phyloP scores from a whole-genome alignment of 805 yeast genomes.

The Nakazawaea sp. region DNA sequence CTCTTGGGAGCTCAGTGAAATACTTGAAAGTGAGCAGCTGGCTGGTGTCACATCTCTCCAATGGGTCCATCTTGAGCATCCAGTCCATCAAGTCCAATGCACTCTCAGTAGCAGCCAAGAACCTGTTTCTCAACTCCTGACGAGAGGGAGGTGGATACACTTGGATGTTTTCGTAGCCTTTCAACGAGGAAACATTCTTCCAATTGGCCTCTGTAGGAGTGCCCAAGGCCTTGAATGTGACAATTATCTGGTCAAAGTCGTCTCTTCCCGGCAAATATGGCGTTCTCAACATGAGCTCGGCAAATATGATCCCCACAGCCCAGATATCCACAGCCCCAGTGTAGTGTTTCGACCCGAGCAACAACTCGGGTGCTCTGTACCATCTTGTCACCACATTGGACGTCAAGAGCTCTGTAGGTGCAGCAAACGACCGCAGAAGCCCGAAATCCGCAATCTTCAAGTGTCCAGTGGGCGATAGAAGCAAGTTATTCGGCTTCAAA shows the following conservation, averaged over 20 bases:
- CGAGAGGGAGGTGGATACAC: constrained; percentile 81
- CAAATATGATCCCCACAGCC: constrained; percentile 96
- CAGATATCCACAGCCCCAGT: constrained; percentile 88
- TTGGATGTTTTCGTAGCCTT: constrained; percentile 65
- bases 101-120: constrained; percentile 83
- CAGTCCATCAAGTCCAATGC: constrained; percentile 72
- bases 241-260: constrained; percentile 83
- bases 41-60: constrained; percentile 58
- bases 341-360: constrained; percentile 85
- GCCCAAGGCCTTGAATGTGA: constrained; percentile 93
- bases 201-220: constrained; percentile 90
- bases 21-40: constrained; percentile 59
- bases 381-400: constrained; percentile 96
- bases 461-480: constrained; percentile 81
- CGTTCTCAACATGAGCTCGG: constrained; percentile 89
- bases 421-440: constrained; percentile 77
- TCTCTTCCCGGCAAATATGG: constrained; percentile 93
- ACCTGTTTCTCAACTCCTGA: constrained; percentile 72
- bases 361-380: constrained; percentile 94
- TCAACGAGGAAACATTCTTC: constrained; percentile 83
- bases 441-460: constrained; percentile 97
- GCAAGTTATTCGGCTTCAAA: constrained; percentile 85
- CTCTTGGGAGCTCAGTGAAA: constrained; percentile 67
- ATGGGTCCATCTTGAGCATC: constrained; percentile 74
- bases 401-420: constrained; percentile 71